Percentiles rank a stretch among this genome's conserved stretches.
Conservation (phyloP, 2,329 filamentous ascomycete genomes). For the Passalora sequoiae region DNA sequence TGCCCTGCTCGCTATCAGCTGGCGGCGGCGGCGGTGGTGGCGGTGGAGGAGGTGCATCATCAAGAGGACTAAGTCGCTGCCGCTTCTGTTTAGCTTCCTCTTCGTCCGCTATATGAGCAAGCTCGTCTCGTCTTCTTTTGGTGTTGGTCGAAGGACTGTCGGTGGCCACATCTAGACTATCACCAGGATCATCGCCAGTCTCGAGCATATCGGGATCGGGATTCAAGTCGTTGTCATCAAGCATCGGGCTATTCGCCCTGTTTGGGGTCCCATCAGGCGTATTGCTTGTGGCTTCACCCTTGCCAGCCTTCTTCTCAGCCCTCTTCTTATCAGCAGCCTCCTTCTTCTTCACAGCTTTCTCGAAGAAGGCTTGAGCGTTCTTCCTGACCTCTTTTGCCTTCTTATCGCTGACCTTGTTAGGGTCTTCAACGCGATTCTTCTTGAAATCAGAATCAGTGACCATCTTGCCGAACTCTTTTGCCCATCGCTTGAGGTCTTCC, state of each 20-base stretch:
- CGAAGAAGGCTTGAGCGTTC: conserved; percentile 78
- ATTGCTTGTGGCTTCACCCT: conserved; percentile 22
- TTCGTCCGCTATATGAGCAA: conserved; percentile 35
- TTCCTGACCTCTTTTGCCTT: conserved; percentile 77
- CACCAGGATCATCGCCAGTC: conserved; percentile 12
- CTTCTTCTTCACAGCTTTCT: conserved; percentile 77
- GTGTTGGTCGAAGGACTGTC: conserved; percentile 20
- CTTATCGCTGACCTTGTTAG: conserved; percentile 68
- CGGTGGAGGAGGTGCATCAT: conserved; percentile 33
- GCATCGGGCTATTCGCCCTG: conserved; percentile 18
- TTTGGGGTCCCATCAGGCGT: conserved; percentile 29
- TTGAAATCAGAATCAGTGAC: conserved; percentile 90
- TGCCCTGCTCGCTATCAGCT: conserved; percentile 11
- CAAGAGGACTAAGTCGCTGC: conserved; percentile 26
- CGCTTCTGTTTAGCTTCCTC: conserved; percentile 27
- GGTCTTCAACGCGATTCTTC: conserved; percentile 77
- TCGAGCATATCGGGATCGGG: conserved; percentile 30
- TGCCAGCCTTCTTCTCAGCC: conserved; percentile 42
- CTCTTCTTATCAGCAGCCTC: conserved; percentile 62
- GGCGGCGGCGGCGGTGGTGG: conserved; percentile 40
- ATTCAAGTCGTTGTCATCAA: conserved; percentile 22
- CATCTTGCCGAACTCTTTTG: conserved; percentile 68
- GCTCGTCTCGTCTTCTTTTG: conserved; percentile 28
- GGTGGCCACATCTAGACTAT: conserved; percentile 22
- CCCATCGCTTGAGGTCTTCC: conserved; percentile 63